Evolutionary conservation across 345 rosid species (phyloP).

Genomic region (Boechera stricta): DNA sequence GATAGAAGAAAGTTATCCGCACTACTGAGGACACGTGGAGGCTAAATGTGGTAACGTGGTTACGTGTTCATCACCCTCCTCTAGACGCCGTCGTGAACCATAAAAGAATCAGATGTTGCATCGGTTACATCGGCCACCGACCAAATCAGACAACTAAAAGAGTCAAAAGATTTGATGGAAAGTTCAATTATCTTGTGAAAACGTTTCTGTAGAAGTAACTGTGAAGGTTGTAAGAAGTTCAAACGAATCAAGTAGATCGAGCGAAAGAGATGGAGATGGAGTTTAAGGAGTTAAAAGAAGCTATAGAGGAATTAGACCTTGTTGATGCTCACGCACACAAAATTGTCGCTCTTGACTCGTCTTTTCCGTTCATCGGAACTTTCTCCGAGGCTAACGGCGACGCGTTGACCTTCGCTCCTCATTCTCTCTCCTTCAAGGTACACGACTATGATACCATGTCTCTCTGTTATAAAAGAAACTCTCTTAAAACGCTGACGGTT

Average conservation of each 20-base stretch:
- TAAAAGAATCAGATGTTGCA: too few species aligned
- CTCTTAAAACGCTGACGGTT: not conserved
- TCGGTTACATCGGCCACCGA: too few species aligned
- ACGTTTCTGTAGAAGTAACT: not conserved
- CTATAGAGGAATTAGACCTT: constrained; percentile 58
- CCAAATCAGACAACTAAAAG: not conserved
- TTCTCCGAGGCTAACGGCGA: constrained; percentile 79
- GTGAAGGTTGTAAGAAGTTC: not conserved
- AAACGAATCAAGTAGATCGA: not conserved
- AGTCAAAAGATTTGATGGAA: not conserved
- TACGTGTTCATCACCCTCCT: not conserved
- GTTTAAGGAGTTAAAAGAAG: constrained; percentile 58
- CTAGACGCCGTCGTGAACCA: not conserved
- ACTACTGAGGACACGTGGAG: constrained; percentile 3
- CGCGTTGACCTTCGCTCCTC: constrained; percentile 69
- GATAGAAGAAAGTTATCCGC: not conserved
- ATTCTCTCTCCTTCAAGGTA: constrained; percentile 89
- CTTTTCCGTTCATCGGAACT: constrained; percentile 68
- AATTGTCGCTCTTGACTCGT: constrained; percentile 70
- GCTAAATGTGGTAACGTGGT: not conserved
- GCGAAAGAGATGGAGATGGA: constrained; percentile 49
- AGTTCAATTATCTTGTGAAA: not conserved
- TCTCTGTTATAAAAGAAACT: not conserved
- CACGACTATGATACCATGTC: not conserved
- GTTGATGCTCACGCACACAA: constrained; percentile 92